phyloP scores from a whole-genome alignment of 192 early-diverging fungal genomes.

The Funneliformis geosporum region DNA sequence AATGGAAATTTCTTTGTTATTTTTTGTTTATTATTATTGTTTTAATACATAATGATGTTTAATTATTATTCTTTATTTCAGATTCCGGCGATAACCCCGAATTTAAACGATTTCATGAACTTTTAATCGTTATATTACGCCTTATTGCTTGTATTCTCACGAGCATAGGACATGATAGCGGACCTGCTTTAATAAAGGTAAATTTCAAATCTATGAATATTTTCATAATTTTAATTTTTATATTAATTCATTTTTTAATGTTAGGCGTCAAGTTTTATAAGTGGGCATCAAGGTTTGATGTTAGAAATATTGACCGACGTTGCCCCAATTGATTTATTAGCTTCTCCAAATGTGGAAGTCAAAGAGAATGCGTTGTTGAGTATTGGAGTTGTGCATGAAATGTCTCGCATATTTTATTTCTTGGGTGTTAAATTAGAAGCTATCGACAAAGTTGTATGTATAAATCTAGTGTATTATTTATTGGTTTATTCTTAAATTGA shows the following conservation, averaged over 20 bases:
- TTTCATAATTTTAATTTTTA: neutral
- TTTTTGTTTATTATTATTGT: too few species aligned
- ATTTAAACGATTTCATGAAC: conserved; percentile 19
- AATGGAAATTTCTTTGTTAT: neutral
- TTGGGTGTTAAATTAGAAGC: conserved; percentile 13
- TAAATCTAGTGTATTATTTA: neutral
- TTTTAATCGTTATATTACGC: conserved; percentile 24
- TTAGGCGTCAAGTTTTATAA: conserved; percentile 22
- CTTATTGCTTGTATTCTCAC: conserved; percentile 20
- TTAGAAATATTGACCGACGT: conserved; percentile 27
- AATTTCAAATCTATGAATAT: too few species aligned
- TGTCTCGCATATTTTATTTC: conserved; percentile 22
- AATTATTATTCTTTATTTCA: neutral
- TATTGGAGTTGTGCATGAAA: conserved; percentile 26
- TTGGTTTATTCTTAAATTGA: too few species aligned
- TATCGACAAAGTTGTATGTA: conserved; percentile 24
- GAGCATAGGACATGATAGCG: conserved; percentile 13
- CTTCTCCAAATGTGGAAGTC: neutral
- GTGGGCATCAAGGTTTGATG: conserved; percentile 25
- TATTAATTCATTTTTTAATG: neutral
- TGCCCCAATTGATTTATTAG: neutral
- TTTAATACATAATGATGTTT: neutral
- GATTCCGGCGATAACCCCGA: conserved; percentile 6
- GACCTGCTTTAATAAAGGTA: conserved; percentile 9
- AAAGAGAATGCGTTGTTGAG: neutral